Percentiles rank a stretch among this genome's conserved stretches.
Evolutionary conservation across 2,329 filamentous ascomycete species (phyloP).

Genomic region (Alternaria viburni): DNA sequence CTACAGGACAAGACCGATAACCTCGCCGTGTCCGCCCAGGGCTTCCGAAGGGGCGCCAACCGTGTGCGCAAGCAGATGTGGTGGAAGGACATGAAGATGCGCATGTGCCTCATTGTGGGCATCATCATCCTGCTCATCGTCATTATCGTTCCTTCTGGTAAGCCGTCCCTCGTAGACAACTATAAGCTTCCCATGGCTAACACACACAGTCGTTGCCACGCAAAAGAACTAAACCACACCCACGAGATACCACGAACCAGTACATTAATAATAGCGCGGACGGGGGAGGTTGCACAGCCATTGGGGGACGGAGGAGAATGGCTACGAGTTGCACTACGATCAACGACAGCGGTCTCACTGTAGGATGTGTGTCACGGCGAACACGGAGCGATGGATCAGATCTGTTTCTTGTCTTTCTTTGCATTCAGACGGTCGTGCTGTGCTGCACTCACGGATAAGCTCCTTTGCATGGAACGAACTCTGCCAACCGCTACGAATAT

Average conservation of each 20-base stretch:
- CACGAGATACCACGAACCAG: conserved; percentile 37
- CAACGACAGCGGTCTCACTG: conserved; percentile 33
- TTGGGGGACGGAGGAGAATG: conserved; percentile 20
- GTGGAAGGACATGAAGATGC: conserved; percentile 99
- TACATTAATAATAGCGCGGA: conserved; percentile 39
- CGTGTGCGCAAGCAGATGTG: conserved; percentile 94
- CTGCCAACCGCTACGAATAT: conserved; percentile 34
- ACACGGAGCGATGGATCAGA: conserved; percentile 42
- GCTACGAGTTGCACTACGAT: conserved; percentile 33
- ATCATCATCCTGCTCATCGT: conserved; percentile 90
- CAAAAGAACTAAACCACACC: conserved; percentile 28
- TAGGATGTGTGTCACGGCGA: conserved; percentile 45
- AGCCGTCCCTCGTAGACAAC: conserved; percentile 41
- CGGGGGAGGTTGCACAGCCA: conserved; percentile 29
- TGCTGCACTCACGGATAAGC: conserved; percentile 30
- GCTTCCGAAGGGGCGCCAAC: conserved; percentile 96
- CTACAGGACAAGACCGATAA: conserved; percentile 95
- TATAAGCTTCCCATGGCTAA: conserved; percentile 12
- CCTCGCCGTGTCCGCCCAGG: conserved; percentile 88
- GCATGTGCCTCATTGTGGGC: conserved; percentile 90
- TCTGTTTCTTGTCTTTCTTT: conserved; percentile 47
- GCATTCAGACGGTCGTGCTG: conserved; percentile 39
- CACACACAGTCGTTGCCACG: conserved; percentile 34
- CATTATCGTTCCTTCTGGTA: conserved; percentile 93
- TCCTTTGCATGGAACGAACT: conserved; percentile 14